Conservation (phyloP, 805 yeast species). For the Priceomyces melissophilus region DNA sequence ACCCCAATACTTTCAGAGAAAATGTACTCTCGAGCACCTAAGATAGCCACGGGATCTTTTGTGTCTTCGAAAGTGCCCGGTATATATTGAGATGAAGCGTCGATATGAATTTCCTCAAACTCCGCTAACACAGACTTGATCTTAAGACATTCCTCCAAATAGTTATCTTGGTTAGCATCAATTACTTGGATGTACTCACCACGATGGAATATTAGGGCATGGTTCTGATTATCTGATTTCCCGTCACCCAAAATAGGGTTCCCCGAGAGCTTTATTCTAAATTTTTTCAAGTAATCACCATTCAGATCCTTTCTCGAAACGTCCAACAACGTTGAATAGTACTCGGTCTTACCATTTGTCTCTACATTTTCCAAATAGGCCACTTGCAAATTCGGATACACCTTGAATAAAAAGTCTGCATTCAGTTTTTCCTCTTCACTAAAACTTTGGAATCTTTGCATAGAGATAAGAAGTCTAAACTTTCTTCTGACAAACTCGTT, state of each 20-base stretch:
- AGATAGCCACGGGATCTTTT: conserved; percentile 66
- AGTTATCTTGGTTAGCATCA: conserved; percentile 96
- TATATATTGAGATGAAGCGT: conserved; percentile 51
- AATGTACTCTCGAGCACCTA: conserved; percentile 93
- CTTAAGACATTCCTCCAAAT: conserved; percentile 89
- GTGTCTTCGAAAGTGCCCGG: conserved; percentile 42
- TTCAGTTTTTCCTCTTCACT: conserved; percentile 62
- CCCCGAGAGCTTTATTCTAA: conserved; percentile 76
- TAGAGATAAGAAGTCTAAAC: conserved; percentile 75
- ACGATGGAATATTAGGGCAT: conserved; percentile 78
- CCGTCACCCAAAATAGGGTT: conserved; percentile 97
- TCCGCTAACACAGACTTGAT: conserved; percentile 85
- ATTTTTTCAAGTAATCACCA: conserved; percentile 40
- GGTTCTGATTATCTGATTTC: conserved; percentile 92
- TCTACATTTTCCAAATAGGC: conserved; percentile 50
- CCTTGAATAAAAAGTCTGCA: conserved; percentile 60
- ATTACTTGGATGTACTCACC: conserved; percentile 94
- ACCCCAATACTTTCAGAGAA: conserved; percentile 92
- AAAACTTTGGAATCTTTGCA: conserved; percentile 79
- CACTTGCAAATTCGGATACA: conserved; percentile 65
- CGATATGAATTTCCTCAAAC: conserved; percentile 71
- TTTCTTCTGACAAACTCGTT: conserved; percentile 63
- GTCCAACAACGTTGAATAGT: conserved; percentile 60
- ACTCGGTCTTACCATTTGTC: conserved; percentile 9
- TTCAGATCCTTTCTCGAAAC: conserved; percentile 46